Evolutionary conservation across 257 asterid species (phyloP), one percentile per base, ranked within the genome.

Genomic region (Salvia splendens): DNA sequence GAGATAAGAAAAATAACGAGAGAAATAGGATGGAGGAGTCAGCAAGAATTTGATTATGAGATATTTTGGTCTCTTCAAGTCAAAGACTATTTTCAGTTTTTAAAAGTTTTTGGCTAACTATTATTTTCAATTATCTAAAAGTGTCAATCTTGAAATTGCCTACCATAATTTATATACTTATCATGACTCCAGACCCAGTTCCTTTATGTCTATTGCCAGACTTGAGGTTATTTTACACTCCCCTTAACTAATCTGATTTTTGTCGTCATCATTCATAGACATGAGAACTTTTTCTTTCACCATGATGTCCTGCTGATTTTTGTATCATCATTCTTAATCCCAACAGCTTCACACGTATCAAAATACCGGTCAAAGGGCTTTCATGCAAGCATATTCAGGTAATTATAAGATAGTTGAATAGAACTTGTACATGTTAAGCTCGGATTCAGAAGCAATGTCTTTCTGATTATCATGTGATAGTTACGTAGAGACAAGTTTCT

Each of bases 311-410:
- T 64, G 53, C 65, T 72, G 77, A 67, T 72, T 35, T 54, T 12
- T 54, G 45, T 61, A 45, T 69, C 48, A 61, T 60, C 47, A 73
- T 17, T 17, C 20, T 17, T 17, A 17, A 17, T 17, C 20, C 20
- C 20, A 17, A 72, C 96, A 94, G 99, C 85, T 81, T 82, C 72
- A 88, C 2, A 80, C 94, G 87, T 32, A 85, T 94, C 55, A 83
- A 61, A 74, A 84, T 84, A 75, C 97, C 99, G 30, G 96, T 85
- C 60, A 94, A 94, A 82, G 99, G 99, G 68, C 84, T 56, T 58
- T 76, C 86, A 46, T 94, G 99, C 93, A 91, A 87, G 57, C 97
- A 94, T 82, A 84, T 83, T 61, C 96, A 93, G 95, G 99, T 93
- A 81, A 81, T 38, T 17, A 17, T 17, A 0, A 17, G 20, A 17